Evolutionary conservation across 2,329 filamentous ascomycete genomes (phyloP), one percentile per base, ranked within the genome.

Genomic region (Hymenoscyphus fraxineus): DNA sequence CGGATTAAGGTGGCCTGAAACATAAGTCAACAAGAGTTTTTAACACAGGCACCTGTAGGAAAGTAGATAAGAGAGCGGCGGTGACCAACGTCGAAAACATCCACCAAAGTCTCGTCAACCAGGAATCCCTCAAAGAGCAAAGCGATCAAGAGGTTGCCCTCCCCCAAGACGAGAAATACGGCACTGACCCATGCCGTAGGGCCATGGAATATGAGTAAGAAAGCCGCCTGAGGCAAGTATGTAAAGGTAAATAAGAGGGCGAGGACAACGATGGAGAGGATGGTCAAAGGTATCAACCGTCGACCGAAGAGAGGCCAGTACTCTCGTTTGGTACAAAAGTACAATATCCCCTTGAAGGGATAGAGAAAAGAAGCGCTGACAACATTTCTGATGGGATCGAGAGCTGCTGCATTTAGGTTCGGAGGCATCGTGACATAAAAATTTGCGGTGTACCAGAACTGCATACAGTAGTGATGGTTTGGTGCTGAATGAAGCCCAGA

Each of bases 161-260:
- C 89, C 56, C 92, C 91, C n/a, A 99, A 82, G 0, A 97, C 91
- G 58, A 98, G 81, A 67, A 98, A 88, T 0, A 91, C 87, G 2
- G 90, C 93, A 72, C 92, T 97, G 64, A 97, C 78, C 91, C 92
- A 96, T n/a, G 95, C 95, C 38, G 88, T 88, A 65, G 87, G 84
- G 27, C 90, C 90, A 72, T 98, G 93, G 76, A 97, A 98, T 70
- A 98, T 85, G 16, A 90, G 88, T 27, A 99, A 84, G 72, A 99
- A 91, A 1, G 91, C 91, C 63, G 92, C 92, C 75, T 98, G 92
- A 0, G 94, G 94, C 2, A 97, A 79, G 71, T 96, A 98, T 0
- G 92, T 83, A 77, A 95, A 96, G 13, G 92, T 82, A 77, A 98
- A 98, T 22, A 98, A 85, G 22, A 96, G 81, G n/a, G 88, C 80